phyloP scores from a whole-genome alignment of 1,284 basidiomycete species.

The Rhizopogon parksii region DNA sequence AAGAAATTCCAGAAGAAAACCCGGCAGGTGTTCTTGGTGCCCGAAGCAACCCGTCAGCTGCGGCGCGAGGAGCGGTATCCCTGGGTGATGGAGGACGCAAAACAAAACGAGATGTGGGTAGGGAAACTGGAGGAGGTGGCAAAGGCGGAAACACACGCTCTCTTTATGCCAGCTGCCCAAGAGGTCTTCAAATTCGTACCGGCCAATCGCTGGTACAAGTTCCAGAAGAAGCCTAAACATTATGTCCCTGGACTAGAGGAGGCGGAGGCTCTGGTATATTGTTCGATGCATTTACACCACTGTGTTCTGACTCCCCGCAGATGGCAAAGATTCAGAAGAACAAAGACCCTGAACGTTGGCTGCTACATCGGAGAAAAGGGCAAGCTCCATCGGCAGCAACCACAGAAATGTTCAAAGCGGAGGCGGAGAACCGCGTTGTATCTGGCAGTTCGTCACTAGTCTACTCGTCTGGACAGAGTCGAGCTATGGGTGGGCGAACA shows the following conservation, averaged over 20 bases:
- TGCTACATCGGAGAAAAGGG: constrained; percentile 52
- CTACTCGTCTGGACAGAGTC: constrained; percentile 44
- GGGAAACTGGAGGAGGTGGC: constrained; percentile 73
- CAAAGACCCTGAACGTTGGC: constrained; percentile 66
- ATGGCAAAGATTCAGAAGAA: constrained; percentile 56
- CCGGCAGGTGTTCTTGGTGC: constrained; percentile 70
- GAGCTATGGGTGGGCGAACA: constrained; percentile 57
- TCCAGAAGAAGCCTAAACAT: constrained; percentile 75
- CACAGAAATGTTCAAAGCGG: constrained; percentile 58
- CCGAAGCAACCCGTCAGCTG: constrained; percentile 61
- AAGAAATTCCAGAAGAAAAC: constrained; percentile 84
- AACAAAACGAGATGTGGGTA: constrained; percentile 64
- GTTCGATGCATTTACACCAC: constrained; percentile 24
- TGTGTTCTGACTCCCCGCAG: constrained; percentile 16
- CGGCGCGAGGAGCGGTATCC: constrained; percentile 80
- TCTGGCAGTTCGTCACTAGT: constrained; percentile 41
- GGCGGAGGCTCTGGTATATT: constrained; percentile 64
- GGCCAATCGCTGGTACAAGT: constrained; percentile 84
- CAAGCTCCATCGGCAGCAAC: constrained; percentile 53
- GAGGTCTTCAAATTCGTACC: constrained; percentile 81
- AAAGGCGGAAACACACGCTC: constrained; percentile 56
- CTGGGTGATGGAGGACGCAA: constrained; percentile 81
- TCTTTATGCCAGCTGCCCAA: constrained; percentile 70
- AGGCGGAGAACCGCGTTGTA: constrained; percentile 40
- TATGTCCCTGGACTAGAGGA: constrained; percentile 63